Conservation (phyloP, 176 grass and related monocot genomes). For the Triticum monococcum region DNA sequence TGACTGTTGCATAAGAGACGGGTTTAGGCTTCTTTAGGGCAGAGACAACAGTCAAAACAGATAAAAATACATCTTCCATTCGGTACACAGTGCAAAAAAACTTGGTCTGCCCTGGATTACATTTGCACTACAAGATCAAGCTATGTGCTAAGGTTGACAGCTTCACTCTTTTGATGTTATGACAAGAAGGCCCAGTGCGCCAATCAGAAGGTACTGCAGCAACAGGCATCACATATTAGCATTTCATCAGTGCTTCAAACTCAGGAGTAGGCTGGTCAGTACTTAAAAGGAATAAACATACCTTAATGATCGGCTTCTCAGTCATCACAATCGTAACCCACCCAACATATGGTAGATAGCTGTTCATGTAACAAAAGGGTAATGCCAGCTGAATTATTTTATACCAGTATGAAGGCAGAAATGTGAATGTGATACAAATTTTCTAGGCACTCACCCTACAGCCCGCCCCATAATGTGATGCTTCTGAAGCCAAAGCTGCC, state of each 20-base stretch:
- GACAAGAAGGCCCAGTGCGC: constrained; percentile 57
- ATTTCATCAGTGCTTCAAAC: neutral
- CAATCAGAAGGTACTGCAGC: constrained; percentile 69
- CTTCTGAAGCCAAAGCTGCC: constrained; percentile 89
- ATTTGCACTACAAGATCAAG: neutral
- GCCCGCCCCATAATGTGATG: constrained; percentile 85
- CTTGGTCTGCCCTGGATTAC: neutral
- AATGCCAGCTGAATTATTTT: neutral
- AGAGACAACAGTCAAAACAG: neutral
- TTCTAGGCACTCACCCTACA: constrained; percentile 52
- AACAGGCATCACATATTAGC: constrained; percentile 13
- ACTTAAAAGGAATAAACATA: constrained; percentile 23
- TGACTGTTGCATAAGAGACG: neutral
- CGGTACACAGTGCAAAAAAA: constrained; percentile 6
- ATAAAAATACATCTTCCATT: neutral
- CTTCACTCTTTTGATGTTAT: constrained; percentile 73
- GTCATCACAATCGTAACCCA: constrained; percentile 89
- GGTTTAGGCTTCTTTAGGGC: neutral
- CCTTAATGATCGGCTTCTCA: constrained; percentile 82
- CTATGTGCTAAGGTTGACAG: neutral
- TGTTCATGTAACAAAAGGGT: constrained; percentile 27
- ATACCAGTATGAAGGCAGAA: neutral
- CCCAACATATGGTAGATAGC: constrained; percentile 74
- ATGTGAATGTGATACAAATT: neutral
- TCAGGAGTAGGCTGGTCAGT: neutral